Base-by-base conservation (phyloP, 2,329 filamentous ascomycete species). In the Cladophialophora exuberans region DNA sequence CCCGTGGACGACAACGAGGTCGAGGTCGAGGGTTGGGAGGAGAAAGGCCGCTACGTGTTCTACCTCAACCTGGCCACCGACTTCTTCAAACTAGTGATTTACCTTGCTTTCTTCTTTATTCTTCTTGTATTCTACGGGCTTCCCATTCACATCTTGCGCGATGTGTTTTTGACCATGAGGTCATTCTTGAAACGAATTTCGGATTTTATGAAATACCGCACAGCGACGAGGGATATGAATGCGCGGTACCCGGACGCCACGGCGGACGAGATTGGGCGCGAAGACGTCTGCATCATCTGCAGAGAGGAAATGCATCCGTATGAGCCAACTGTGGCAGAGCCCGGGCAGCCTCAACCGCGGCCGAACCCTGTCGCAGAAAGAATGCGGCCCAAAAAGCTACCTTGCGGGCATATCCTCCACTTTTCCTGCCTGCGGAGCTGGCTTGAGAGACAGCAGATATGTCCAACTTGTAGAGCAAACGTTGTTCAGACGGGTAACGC, bases 251-350 rank as follows among this genome's bases (percentile, higher is more conserved):
- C 89, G 3, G 94, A 99, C 69, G 94, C 94, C 1, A 96, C 89
- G 1, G 80, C 83, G 1, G 90, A 95, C 62, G 93, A 99, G 62
- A 83, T 99, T 20, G 78, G 80, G 23, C 82, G 89, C 44, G 93
- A 97, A 69, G 90, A 95, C 66, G 95, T 94, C 2, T 99, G 94
- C 72, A 99, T 99, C 64, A 96, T 99, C 52, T 99, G 94, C 72
- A 85, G 94, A 57, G 94, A 99, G 70, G 90, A 95, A 62, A 99
- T 99, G 94, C 83, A 84, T 28, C 85, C 87, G 1, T 96, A 90
- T 89, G 78, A 76, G 28, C 79, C 79, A 50, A 76, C 78, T 33
- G 71, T 69, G 33, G 54, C 28, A 18, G 71, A 68, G 39, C 73
- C 74, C 38, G 73, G 68, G 48, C 70, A 64, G 43, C 62, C 61